A percentile compares a stretch with the other conserved stretches of the same genome.
Evolutionary conservation across 768 basidiomycete species (phyloP).

Genomic region (Termitomyces sp.): DNA sequence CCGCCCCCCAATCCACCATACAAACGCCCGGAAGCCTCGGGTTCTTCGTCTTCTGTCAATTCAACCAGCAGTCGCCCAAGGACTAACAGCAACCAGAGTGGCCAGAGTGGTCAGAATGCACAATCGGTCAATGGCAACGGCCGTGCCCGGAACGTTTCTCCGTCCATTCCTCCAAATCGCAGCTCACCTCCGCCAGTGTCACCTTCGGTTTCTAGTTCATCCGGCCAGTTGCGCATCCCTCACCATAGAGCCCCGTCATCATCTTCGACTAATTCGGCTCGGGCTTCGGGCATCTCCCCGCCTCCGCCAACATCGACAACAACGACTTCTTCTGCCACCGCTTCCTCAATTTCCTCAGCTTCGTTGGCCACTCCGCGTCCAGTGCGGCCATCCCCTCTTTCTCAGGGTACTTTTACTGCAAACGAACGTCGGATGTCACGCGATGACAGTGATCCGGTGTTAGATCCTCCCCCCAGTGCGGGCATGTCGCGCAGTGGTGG

Average conservation of each 20-base stretch:
- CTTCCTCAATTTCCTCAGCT: conserved; percentile 28
- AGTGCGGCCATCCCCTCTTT: conserved; percentile 63
- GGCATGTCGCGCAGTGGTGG: conserved; percentile 56
- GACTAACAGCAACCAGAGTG: conserved; percentile 70
- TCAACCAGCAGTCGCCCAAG: conserved; percentile 63
- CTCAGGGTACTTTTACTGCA: conserved; percentile 60
- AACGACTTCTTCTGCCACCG: conserved; percentile 27
- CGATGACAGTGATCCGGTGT: conserved; percentile 70
- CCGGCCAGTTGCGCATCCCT: conserved; percentile 27
- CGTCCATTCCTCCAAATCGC: conserved; percentile 24
- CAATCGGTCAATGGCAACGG: conserved; percentile 30
- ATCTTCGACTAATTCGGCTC: conserved; percentile 46
- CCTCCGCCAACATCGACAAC: conserved; percentile 30
- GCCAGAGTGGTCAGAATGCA: conserved; percentile 38
- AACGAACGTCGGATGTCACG: conserved; percentile 75
- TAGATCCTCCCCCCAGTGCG: conserved; percentile 35
- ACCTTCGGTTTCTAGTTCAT: conserved; percentile 22
- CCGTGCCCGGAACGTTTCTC: conserved; percentile 34
- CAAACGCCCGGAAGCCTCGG: conserved; percentile 74
- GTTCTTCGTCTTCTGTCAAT: conserved; percentile 75
- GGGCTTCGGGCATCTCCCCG: conserved; percentile 29
- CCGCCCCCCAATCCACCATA: conserved; percentile 69
- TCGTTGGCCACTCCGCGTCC: conserved; percentile 33
- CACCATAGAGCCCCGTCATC: conserved; percentile 34
- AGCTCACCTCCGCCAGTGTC: conserved; percentile 27